Base-by-base conservation (phyloP, 768 basidiomycete species). In the Amanita polypyramis region DNA sequence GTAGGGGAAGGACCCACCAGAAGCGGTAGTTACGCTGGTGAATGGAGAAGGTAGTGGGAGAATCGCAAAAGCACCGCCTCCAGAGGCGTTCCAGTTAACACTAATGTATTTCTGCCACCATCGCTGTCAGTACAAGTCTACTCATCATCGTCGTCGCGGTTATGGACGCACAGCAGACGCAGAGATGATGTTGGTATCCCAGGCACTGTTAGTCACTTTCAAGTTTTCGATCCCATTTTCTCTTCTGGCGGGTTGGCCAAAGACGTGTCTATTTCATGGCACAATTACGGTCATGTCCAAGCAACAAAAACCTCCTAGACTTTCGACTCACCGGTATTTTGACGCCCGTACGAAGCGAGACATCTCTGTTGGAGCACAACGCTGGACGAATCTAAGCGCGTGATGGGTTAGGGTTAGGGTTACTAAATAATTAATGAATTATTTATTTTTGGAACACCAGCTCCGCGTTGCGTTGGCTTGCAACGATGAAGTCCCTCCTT, bases 11-110 rank as follows among this genome's bases (percentile, higher is more conserved):
- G 67, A 66, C 23, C 35, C 45, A 4, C 45, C 45, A 12, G 45
- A 35, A 8, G 35, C 15, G 2, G 45, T 46, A 2, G 70, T 68
- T 43, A 72, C 68, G 0, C 70, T 63, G 38, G 65, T 65, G 69
- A 77, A 88, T 6, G 80, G 85, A 7, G 80, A 83, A 5, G 87
- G 85, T 15, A 92, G 70, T 0, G 95, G 96, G 4, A 96, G 71
- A 60, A 99, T 82, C n/a, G 83, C 86, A 60, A 98, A 97, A 3
- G 96, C 94, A 47, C 91, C 91, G 17, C 91, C 91, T 15, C 91
- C 90, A 0, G 87, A 89, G 11, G 86, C 75, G 62, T 90, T 89
- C 90, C 92, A 97, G 75, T 97, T 98, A 44, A 97, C 69, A 49
- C 87, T 86, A 59, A 98, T 70, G 65, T 94, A 98, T 68, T 78